A percentile compares a stretch with the other conserved stretches of the same genome.
Conservation (phyloP, 345 rosid genomes). For the Eutrema heterophyllum region DNA sequence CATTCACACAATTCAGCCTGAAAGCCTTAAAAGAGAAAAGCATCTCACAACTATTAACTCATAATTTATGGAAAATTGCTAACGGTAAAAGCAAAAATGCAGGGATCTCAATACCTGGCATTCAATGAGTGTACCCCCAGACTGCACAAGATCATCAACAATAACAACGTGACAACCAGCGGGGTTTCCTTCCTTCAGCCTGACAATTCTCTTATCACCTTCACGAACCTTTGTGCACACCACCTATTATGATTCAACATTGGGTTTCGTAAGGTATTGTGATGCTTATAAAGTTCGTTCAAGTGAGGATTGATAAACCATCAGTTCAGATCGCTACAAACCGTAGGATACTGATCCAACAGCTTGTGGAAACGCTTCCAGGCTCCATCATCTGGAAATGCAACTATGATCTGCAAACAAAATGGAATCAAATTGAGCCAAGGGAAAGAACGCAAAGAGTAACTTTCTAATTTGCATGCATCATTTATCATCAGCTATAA, state of each 20-base stretch:
- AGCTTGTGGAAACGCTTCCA: constrained; percentile 98
- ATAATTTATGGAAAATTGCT: no score
- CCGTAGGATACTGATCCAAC: constrained; percentile 78
- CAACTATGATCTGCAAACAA: constrained; percentile 61
- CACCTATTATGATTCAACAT: constrained; percentile 50
- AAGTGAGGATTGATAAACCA: background rate
- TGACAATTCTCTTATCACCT: constrained; percentile 87
- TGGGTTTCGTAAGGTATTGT: background rate
- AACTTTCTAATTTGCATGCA: background rate
- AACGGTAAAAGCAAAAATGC: background rate
- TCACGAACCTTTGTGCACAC: constrained; percentile 96
- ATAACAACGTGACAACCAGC: constrained; percentile 85
- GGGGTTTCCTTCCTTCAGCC: constrained; percentile 92
- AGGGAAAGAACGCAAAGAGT: background rate
- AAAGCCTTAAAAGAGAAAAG: background rate
- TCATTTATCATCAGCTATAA: background rate
- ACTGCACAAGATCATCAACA: constrained; percentile 94
- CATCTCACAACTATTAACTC: no score
- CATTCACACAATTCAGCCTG: background rate
- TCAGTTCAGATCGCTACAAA: constrained; percentile 31
- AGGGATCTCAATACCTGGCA: constrained; percentile 62
- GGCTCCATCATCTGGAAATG: constrained; percentile 99
- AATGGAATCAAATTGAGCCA: background rate
- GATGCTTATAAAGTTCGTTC: background rate
- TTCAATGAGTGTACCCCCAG: constrained; percentile 96